Conservation (phyloP, 1,284 basidiomycete species). For the Vanrija sp. region DNA sequence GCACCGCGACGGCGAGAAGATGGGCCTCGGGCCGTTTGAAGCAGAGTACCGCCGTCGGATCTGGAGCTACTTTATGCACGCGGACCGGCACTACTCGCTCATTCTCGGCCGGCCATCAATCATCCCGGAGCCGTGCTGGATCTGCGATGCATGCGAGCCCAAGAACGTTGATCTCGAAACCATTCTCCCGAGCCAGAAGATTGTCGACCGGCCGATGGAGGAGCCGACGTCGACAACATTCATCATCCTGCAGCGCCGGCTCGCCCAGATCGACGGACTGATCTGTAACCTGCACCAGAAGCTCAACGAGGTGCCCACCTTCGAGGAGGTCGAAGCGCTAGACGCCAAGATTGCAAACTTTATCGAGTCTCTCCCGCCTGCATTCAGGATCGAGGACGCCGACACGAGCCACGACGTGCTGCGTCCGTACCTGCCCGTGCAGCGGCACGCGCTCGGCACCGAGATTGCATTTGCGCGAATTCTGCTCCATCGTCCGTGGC, state of each 20-base stretch:
- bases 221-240: constrained; percentile 74
- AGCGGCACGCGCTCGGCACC: not conserved
- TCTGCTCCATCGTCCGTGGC: constrained; percentile 1
- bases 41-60: constrained; percentile 80
- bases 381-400: not conserved
- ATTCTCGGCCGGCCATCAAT: constrained; percentile 77
- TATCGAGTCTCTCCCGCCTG: constrained; percentile 64
- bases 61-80: constrained; percentile 85
- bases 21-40: constrained; percentile 54
- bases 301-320: constrained; percentile 67
- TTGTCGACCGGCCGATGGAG: constrained; percentile 34
- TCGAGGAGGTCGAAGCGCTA: constrained; percentile 72
- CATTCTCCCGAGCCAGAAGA: constrained; percentile 25
- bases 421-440: no score
- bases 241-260: constrained; percentile 72
- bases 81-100: constrained; percentile 76
- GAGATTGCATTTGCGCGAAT: constrained; percentile 10
- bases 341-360: constrained; percentile 78
- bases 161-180: constrained; percentile 67
- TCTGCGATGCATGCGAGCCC: no score
- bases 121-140: constrained; percentile 1
- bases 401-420: not conserved
- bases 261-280: constrained; percentile 75
- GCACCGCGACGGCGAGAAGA: constrained; percentile 74
- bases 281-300: constrained; percentile 89